Percentiles rank a stretch among this genome's conserved stretches.
phyloP scores from a whole-genome alignment of 768 basidiomycete species.

The Mrakia gelida region DNA sequence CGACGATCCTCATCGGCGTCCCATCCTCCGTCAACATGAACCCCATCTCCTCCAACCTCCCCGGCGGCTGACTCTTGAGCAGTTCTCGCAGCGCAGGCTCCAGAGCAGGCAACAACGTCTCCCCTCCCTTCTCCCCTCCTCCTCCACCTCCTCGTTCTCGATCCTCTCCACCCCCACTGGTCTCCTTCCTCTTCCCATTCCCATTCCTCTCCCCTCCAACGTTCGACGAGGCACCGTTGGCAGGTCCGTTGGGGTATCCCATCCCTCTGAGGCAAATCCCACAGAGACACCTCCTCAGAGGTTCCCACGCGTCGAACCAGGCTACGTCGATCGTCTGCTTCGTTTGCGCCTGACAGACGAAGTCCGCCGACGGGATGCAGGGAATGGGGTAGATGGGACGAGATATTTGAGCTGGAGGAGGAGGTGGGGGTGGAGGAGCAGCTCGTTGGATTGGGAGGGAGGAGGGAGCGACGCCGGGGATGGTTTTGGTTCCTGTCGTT shows the following conservation, averaged over 20 bases:
- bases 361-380: slow-evolving; percentile 2
- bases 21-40: background rate
- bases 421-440: background rate
- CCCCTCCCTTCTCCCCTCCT: background rate
- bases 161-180: background rate
- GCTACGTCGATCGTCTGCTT: background rate
- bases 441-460: background rate
- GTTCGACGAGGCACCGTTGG: background rate
- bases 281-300: slow-evolving; percentile 12
- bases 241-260: background rate
- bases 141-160: background rate
- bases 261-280: slow-evolving; percentile 20
- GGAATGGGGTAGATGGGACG: slow-evolving; percentile 17
- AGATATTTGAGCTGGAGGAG: background rate
- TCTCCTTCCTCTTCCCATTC: slow-evolving; percentile 11
- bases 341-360: background rate
- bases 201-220: background rate
- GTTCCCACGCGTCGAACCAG: slow-evolving; percentile 19
- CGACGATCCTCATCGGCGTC: background rate
- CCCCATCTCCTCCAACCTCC: background rate
- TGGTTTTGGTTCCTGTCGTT: background rate
- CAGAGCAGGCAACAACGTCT: too few species aligned
- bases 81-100: background rate
- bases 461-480: background rate
- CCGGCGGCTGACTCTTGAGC: background rate